Evolutionary conservation across 345 rosid genomes (phyloP), one percentile per base, ranked within the genome.

Genomic region (Dipteronia sinensis): DNA sequence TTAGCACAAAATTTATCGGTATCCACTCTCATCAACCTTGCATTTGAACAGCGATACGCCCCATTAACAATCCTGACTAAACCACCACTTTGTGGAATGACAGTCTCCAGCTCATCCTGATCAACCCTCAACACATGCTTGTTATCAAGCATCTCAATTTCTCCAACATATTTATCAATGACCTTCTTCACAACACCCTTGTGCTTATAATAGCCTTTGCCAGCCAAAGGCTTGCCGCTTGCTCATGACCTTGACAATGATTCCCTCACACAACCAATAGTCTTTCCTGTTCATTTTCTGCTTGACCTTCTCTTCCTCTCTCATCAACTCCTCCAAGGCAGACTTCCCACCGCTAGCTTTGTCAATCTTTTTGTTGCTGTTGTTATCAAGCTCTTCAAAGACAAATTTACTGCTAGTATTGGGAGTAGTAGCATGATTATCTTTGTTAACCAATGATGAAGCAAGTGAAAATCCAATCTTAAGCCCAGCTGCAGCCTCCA

Each of bases 81-180:
- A 25, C 95, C 87, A 70, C 98, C 98, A 34, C 91, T 88, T 72
- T 96, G 98, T 0, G 97, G 99, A 77, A 94, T 89, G 78, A 94
- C 99, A 0, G 97, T 96, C 88, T 96, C 98, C 15, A 96, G 92
- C 91, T 96, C 99, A 78, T 89, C 95, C 76, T 94, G 99, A 84
- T 96, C 99, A 69, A 96, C 95, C 77, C 97, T 84, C 82, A 96
- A 74, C 34, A 84, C 83, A 53, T 96, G 97, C 84, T 93, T 96
- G 75, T 79, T 90, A 75, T 92, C 94, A 22, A 92, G 82, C 92
- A 94, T 93, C 82, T 92, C 95, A 16, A 92, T 86, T 83, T 96
- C 98, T 20, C 97, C 98, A 6, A 90, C 95, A 65, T 94, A 96
- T 68, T 82, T 88, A 61, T 96, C 99, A 38, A 92, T 89, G 73